These are phyloP conservation scores for Verticillium alfalfae DNA, from an alignment of 2,329 filamentous ascomycete genomes.

Conservation along the genomic window DNA sequence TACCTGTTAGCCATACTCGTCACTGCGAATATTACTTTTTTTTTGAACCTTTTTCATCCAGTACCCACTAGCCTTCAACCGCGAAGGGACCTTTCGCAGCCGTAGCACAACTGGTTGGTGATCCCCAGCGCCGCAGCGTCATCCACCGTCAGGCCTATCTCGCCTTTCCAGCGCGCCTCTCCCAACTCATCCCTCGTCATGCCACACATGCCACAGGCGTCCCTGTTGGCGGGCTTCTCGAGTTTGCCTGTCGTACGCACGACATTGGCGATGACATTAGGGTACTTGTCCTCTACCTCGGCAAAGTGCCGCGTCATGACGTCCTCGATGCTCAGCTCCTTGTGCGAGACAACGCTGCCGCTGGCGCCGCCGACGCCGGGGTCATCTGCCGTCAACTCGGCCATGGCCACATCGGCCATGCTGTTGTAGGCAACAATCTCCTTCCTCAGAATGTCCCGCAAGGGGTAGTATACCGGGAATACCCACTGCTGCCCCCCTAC, in stretches of 20 bases:
- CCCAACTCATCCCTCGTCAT: conserved; percentile 59
- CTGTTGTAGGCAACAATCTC: conserved; percentile 67
- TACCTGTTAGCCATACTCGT: neutral
- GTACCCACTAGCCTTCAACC: conserved; percentile 24
- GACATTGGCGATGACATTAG: conserved; percentile 90
- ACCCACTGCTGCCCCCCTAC: conserved; percentile 4
- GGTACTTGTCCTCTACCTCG: conserved; percentile 78
- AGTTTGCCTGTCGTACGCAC: conserved; percentile 88
- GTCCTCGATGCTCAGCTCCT: conserved; percentile 82
- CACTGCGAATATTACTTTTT: neutral
- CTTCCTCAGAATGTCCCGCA: conserved; percentile 78
- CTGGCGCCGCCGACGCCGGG: conserved; percentile 13
- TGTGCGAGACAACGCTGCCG: conserved; percentile 53
- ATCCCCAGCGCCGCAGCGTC: conserved; percentile 15
- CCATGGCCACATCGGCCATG: conserved; percentile 46
- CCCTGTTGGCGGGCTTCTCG: conserved; percentile 34
- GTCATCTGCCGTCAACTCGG: conserved; percentile 29
- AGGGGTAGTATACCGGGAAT: conserved; percentile 63
- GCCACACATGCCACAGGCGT: conserved; percentile 63
- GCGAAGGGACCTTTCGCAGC: conserved; percentile 61
- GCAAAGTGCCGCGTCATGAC: conserved; percentile 86
- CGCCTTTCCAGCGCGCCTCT: conserved; percentile 59
- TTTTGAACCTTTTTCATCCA: neutral
- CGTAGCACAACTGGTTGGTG: conserved; percentile 58
- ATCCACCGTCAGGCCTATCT: conserved; percentile 40